Conservation (phyloP, 345 rosid genomes). For the Syzygium jambos region DNA sequence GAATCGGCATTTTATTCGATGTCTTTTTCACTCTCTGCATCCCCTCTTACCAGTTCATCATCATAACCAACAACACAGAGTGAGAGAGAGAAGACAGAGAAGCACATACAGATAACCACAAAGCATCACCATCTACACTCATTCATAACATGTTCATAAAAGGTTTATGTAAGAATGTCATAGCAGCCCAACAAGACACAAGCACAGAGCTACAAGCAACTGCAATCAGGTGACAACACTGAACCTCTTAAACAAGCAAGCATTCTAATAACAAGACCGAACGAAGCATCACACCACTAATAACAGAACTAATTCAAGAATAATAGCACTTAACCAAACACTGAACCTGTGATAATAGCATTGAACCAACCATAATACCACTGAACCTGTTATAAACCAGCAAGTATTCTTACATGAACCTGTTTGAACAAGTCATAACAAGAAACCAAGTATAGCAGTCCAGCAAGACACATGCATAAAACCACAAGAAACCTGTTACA, state of each 20-base stretch:
- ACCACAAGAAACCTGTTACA: neutral
- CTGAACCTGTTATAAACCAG: neutral
- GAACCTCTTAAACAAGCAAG: neutral
- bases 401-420: neutral
- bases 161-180: neutral
- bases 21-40: neutral
- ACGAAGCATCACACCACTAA: neutral
- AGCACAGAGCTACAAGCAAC: neutral
- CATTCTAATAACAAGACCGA: neutral
- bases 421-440: neutral
- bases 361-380: neutral
- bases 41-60: neutral
- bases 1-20: neutral
- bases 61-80: neutral
- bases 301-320: neutral
- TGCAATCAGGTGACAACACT: neutral
- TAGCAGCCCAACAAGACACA: neutral
- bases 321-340: neutral
- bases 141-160: neutral
- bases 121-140: neutral
- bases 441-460: neutral
- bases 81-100: neutral
- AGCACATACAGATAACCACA: neutral
- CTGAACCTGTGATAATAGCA: neutral
- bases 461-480: neutral